A percentile compares a stretch with the other conserved stretches of the same genome.
phyloP scores from a whole-genome alignment of 2,329 filamentous ascomycete species.

The Fusarium caatingaense region DNA sequence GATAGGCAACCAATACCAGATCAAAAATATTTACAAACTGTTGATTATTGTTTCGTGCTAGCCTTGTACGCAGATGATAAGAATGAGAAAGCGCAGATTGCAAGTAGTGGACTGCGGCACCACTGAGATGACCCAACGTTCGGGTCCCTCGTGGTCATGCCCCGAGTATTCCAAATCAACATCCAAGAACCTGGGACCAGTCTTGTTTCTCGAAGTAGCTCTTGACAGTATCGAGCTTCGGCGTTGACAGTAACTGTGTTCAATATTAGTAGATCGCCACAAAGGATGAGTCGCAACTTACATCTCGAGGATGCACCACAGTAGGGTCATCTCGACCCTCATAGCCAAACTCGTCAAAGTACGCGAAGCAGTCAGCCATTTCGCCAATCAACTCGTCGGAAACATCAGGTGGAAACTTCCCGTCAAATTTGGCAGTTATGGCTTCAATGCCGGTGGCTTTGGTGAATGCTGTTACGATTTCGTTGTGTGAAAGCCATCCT shows the following conservation, averaged over 20 bases:
- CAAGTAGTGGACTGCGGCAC: neutral
- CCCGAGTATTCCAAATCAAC: neutral
- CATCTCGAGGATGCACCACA: conserved; percentile 19
- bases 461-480: conserved; percentile 33
- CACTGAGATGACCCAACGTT: neutral
- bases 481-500: conserved; percentile 35
- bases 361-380: conserved; percentile 19
- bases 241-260: conserved; percentile 10
- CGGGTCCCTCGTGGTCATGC: too few relatives aligned
- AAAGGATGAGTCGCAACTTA: neutral
- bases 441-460: conserved; percentile 26
- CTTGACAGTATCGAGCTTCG: conserved; percentile 2
- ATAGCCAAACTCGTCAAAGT: conserved; percentile 32
- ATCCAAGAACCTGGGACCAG: conserved; percentile 19
- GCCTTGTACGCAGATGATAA: neutral
- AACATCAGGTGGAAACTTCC: neutral
- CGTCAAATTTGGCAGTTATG: neutral
- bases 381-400: conserved; percentile 12
- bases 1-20: neutral
- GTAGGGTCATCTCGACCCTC: conserved; percentile 32
- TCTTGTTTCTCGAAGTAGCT: conserved; percentile 33
- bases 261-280: neutral
- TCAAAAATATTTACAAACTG: neutral
- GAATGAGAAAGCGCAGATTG: neutral
- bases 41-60: neutral